Percentiles rank a stretch among this genome's conserved stretches.
phyloP scores from a whole-genome alignment of 306 rosid species.

The Vachellia collinsii region DNA sequence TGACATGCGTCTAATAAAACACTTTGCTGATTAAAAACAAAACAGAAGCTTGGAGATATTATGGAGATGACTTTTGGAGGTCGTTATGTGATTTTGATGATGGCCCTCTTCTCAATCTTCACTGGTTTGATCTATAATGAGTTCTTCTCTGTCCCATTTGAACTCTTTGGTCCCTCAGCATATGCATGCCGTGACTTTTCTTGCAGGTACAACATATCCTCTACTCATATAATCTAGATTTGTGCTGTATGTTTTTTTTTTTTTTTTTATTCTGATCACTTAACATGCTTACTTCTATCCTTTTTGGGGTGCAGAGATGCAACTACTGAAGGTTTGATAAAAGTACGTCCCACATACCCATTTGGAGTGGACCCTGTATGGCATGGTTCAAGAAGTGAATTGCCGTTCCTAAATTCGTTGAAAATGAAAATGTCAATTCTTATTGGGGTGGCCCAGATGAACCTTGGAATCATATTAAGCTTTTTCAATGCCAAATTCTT shows the following conservation, averaged over 20 bases:
- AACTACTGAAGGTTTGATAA: constrained; percentile 79
- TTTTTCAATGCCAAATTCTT: constrained; percentile 85
- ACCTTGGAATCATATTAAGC: constrained; percentile 92
- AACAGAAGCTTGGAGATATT: constrained; percentile 97
- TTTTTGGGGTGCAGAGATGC: constrained; percentile 61
- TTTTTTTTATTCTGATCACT: constrained; percentile 22
- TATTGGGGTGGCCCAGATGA: constrained; percentile 95
- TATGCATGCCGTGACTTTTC: constrained; percentile 86
- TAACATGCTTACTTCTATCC: constrained; percentile 13
- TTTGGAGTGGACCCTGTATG: constrained; percentile 98
- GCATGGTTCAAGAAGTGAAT: constrained; percentile 94
- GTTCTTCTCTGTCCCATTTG: constrained; percentile 92
- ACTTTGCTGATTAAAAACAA: constrained; percentile 32
- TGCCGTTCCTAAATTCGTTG: constrained; percentile 95
- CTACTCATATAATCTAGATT: constrained; percentile 26
- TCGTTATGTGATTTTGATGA: constrained; percentile 88
- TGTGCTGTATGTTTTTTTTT: constrained; percentile 27
- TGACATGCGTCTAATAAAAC: constrained; percentile 39
- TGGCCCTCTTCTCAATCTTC: constrained; percentile 93
- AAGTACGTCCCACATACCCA: constrained; percentile 81
- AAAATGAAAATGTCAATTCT: constrained; percentile 99
- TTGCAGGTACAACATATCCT: constrained; percentile 69
- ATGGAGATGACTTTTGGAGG: constrained; percentile 97
- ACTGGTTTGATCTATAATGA: constrained; percentile 95
- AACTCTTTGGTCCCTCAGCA: constrained; percentile 84